Evolutionary conservation across 805 yeast species (phyloP), one percentile per base, ranked within the genome.

Genomic region (Candida methanosorbosa): DNA sequence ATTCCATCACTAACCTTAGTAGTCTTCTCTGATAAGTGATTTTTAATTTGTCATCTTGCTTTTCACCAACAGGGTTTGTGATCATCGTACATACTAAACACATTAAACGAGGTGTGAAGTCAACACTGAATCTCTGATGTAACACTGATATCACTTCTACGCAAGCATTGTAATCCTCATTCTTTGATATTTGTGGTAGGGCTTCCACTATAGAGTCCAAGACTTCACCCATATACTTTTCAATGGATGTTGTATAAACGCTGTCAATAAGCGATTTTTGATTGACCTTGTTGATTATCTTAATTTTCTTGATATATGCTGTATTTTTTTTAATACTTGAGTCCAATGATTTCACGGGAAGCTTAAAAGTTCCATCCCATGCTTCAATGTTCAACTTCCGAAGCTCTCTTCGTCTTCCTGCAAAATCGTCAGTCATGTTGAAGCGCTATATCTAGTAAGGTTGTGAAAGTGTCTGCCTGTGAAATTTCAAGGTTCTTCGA

Each of bases 311-410:
- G 33, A 86, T 77, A 48, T 84, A 82, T 0, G 86, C 81, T 4
- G 85, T 75, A 50, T 88, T 84, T 53, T 80, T 83, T 63, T 87
- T 87, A 43, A 87, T 62, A 37, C 88, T 80, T 0, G 94, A 64
- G 50, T 87, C 95, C 9, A 77, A 54, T 27, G 51, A 30, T 27
- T 44, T 48, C 27, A 49, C 29, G n/a, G 49, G 48, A 34, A 51
- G 49, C n/a, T 57, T 57, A 15, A 41, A 45, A 17, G 59, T 68
- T 1, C 77, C 81, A 24, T 55, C 51, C 82, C 84, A 76, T 2
- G 81, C 78, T 35, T 51, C 45, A 0, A 38, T 27, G 45, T 79
- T 78, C 18, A 64, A 44, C 15, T 57, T 59, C 22, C 43, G 42
- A 6, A 73, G 54, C 33, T 63, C 54, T 18, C 20, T 24, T 38